Base-by-base conservation (phyloP, 805 yeast species). In the Geotrichum ghanense region DNA sequence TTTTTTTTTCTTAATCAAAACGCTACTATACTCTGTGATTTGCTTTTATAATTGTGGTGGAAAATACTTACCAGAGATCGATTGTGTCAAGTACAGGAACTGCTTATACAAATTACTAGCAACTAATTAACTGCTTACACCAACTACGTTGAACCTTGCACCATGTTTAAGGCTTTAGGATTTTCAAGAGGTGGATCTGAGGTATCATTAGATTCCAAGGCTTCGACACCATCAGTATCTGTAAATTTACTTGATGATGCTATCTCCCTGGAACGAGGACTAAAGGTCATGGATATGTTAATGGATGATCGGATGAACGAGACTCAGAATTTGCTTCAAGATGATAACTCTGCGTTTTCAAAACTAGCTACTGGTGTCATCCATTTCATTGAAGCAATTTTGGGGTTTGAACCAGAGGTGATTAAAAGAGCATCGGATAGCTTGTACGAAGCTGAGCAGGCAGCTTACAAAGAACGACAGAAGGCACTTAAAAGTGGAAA, bases 371-470 rank as follows among this genome's bases (percentile, higher is more conserved):
- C 75, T 19, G 97, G 97, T 40, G 96, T 92, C 17, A 78, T 87
- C 62, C 82, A 80, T 51, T 90, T 90, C 57, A 70, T 90, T 44
- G 95, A 90, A 64, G 96, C 97, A 6, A 87, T 95, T 0, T 66
- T 90, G 19, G 95, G 97, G 9, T 89, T 90, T 62, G 97, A 92
- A 62, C 78, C 87, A 2, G 94, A 83, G 43, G 83, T 83, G 22
- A 89, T 92, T 83, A 78, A 73, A 49, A 71, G 71, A 50, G 95
- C 95, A 12, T 80, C 83, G 48, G 78, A 74, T 22, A 78, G 89
- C 2, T 67, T 88, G 45, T 68, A 75, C 14, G 76, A 75, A 47
- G 89, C 94, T 16, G 96, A 89, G 63, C 63, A 69, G 12, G 68
- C 81, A 34, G 78, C 89, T 6, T 62, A 77, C 64, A 75, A 78